Conservation (phyloP, 1,284 basidiomycete species). For the Cutaneotrichosporon dermatis region DNA sequence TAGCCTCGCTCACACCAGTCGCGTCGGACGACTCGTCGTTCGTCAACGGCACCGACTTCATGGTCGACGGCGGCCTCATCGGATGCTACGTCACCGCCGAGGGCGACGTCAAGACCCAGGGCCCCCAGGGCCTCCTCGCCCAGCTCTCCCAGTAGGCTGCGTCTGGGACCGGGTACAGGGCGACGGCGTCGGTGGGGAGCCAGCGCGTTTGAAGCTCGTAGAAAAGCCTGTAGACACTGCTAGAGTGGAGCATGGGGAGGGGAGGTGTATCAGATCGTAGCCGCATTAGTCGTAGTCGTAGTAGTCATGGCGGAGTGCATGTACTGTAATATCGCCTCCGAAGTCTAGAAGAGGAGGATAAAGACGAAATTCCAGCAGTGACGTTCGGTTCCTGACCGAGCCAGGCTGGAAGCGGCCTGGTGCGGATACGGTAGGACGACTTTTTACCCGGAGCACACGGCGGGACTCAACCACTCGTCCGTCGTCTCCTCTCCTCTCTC, state of each 20-base stretch:
- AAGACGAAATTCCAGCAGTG: no score
- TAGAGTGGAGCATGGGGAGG: background rate
- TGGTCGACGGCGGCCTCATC: slow-evolving; percentile 85
- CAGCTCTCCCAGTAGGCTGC: slow-evolving; percentile 8
- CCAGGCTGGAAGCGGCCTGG: no score
- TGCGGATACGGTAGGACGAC: no score
- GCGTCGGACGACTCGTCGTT: slow-evolving; percentile 53
- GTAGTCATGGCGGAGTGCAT: slow-evolving; percentile 1
- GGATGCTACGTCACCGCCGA: slow-evolving; percentile 70
- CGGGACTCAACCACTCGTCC: no score
- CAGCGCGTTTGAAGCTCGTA: background rate
- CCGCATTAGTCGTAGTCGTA: background rate
- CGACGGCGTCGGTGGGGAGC: background rate
- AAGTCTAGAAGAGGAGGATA: no score
- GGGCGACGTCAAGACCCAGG: slow-evolving; percentile 25
- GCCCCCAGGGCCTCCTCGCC: slow-evolving; percentile 26
- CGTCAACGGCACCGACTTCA: slow-evolving; percentile 80
- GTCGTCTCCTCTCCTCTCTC: background rate
- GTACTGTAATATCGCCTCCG: background rate
- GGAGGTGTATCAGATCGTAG: background rate
- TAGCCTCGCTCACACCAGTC: slow-evolving; percentile 25
- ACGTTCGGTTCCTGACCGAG: no score
- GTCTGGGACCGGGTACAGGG: background rate
- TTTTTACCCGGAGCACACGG: no score
- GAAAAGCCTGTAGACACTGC: background rate